Evolutionary conservation across 768 basidiomycete genomes (phyloP), one percentile per base, ranked within the genome.

Genomic region (Podaxis carcinomalis): DNA sequence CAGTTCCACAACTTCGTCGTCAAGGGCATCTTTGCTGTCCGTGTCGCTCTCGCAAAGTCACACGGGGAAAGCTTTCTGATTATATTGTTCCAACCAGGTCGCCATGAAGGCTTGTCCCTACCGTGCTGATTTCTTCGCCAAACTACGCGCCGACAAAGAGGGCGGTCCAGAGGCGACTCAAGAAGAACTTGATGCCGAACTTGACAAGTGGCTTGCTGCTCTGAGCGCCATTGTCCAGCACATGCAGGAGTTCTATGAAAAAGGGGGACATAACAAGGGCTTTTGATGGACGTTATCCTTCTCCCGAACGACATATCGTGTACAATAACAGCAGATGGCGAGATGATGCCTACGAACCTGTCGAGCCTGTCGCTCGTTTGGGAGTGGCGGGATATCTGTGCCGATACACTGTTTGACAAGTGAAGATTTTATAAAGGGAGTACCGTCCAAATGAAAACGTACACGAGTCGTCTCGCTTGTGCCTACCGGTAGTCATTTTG

Each of bases 1-100:
- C 80, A 87, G 68, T 86, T 87, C 75, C 96, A 99, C 73, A 89
- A 84, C 69, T 88, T 95, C 64, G 72, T 90, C 51, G 83, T 90
- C 57, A 83, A 82, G 66, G 85, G 85, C 28, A 63, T 89, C 49
- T 83, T 85, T 66, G 57, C 79, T 25, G 83, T 83, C 32, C 44
- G 83, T 88, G 32, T 11, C 19, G 4, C 44, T 51, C 44, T n/a
- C 28, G n/a, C 14, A 35, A 52, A 16, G 47, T 49, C 49, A 19
- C 23, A 40, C 47, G 14, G 50, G 50, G 51, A 11, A 51, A 51
- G 13, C 14, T 9, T 9, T 32, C 40, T 50, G 36, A 61, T 56
- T 46, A 27, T 51, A 16, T 19, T 49, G 32, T 50, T 54, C 65
- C 39, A 21, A n/a, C 55, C 62, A 87, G 85, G 69, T 86, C 2